Evolutionary conservation across 1,139 yeast genomes (phyloP), one percentile per base, ranked within the genome.

Genomic region (Scheffersomyces stambukii): DNA sequence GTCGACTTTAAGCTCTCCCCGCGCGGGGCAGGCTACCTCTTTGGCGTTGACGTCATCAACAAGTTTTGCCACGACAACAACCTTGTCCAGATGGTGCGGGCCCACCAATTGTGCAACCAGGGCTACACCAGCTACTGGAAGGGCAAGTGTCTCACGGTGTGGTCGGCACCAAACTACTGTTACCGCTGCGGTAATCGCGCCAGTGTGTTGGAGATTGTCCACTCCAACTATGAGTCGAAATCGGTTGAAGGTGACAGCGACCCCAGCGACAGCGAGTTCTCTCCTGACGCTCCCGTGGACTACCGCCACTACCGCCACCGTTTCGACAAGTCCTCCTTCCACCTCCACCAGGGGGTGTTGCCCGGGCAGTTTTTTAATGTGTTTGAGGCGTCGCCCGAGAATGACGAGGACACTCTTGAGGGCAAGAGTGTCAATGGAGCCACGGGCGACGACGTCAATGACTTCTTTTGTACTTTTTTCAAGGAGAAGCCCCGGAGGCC

Each of bases 81-180:
- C 31, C 79, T 88, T 70, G 75, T 75, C 22, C 91, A 85, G 49
- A 81, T 93, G 42, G 73, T 88, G 27, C 63, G 99, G 29, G 98
- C 99, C 0, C 99, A 93, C 50, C 98, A 93, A 55, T 64, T 93
- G 27, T 93, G 97, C 50, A 93, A 91, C 50, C 96, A 88, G 48
- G 98, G 98, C 1, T 91, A 81, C 48, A 96, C 91, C 37, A 80
- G 86, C 33, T 80, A 89, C 47, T 93, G 95, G 75, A 77, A 78
- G 37, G 96, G 95, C 2, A 70, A 83, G 39, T 82, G 95, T 32
- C 79, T 94, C 23, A 93, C 98, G 0, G 97, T 93, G 9, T 93
- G 98, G 98, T 81, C 94, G 2, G 98, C 98, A 0, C 99, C 98
- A 0, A 91, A 91, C 51, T 91, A 91, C 53, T 93, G 98, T 54